phyloP scores from a whole-genome alignment of 2,329 filamentous ascomycete species.

The Chrysosporium keratinophilum region DNA sequence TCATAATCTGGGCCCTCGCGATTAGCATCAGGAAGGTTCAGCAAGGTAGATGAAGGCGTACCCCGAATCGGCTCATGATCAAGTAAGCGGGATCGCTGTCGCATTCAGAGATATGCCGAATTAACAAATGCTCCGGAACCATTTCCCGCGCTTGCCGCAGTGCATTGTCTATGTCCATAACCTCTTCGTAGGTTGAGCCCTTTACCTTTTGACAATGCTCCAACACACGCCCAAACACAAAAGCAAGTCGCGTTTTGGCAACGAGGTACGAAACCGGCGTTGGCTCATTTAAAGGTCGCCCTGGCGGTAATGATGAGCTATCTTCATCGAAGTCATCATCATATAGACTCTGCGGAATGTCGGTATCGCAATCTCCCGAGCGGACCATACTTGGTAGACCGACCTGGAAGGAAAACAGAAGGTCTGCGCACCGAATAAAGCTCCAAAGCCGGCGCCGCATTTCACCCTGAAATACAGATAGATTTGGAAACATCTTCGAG shows the following conservation, averaged over 20 bases:
- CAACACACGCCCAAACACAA: slow-evolving; percentile 37
- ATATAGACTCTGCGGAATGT: slow-evolving; percentile 50
- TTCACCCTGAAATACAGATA: slow-evolving; percentile 52
- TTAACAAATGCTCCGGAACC: slow-evolving; percentile 67
- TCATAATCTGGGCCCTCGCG: slow-evolving; percentile 46
- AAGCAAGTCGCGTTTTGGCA: slow-evolving; percentile 35
- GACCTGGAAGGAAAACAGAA: slow-evolving; percentile 56
- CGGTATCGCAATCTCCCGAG: slow-evolving; percentile 53
- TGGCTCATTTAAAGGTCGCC: slow-evolving; percentile 49
- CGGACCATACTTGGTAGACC: slow-evolving; percentile 58
- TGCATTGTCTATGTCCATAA: slow-evolving; percentile 50
- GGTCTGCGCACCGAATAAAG: slow-evolving; percentile 48
- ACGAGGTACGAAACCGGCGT: slow-evolving; percentile 46
- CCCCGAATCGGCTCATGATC: slow-evolving; percentile 71
- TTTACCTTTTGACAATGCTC: slow-evolving; percentile 35
- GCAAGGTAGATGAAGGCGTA: slow-evolving; percentile 18
- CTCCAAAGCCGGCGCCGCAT: slow-evolving; percentile 44
- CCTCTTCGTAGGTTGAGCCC: slow-evolving; percentile 47
- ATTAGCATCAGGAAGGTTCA: slow-evolving; percentile 14
- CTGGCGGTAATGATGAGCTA: slow-evolving; percentile 44
- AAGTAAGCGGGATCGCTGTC: slow-evolving; percentile 57
- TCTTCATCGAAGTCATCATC: slow-evolving; percentile 56
- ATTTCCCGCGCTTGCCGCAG: slow-evolving; percentile 50
- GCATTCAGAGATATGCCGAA: slow-evolving; percentile 63
- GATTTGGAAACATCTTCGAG: slow-evolving; percentile 48